Conservation (phyloP, 1,139 yeast species). For the Debaryomycetaceae sp. region DNA sequence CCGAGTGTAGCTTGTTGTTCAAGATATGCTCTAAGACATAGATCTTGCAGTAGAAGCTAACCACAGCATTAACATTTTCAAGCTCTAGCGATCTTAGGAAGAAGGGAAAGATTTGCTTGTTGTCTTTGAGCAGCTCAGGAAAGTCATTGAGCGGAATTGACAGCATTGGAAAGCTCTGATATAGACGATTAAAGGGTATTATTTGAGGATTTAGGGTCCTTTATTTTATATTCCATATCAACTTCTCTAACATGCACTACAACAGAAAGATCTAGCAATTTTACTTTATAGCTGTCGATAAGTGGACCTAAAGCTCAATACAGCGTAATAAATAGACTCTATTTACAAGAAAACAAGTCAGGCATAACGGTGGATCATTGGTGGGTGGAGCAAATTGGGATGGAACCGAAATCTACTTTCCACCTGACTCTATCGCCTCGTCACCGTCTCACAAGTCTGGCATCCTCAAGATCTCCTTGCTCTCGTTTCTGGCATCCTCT, state of each 20-base stretch:
- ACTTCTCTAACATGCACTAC: neutral
- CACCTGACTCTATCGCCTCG: no score
- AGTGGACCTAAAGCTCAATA: neutral
- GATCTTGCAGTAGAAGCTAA: slow-evolving; percentile 54
- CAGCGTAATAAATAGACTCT: neutral
- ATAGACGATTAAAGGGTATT: neutral
- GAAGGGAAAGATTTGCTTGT: slow-evolving; percentile 42
- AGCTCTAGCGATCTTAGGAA: slow-evolving; percentile 51
- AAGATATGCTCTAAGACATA: slow-evolving; percentile 69
- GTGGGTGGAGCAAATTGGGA: no score
- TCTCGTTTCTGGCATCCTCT: slow-evolving; percentile 69
- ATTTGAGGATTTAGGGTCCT: neutral
- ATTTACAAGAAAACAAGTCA: neutral
- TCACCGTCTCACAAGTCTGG: slow-evolving; percentile 47
- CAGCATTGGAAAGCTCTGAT: neutral
- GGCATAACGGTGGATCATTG: no score
- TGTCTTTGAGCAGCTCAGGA: slow-evolving; percentile 26
- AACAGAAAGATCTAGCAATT: no score
- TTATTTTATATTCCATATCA: neutral
- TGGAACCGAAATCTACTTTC: no score
- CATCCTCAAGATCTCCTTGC: slow-evolving; percentile 77
- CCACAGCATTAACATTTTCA: slow-evolving; percentile 46
- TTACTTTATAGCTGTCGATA: neutral
- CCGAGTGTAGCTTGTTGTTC: slow-evolving; percentile 52
- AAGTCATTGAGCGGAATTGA: slow-evolving; percentile 15